Conservation (phyloP, 495 filamentous ascomycete species). For the Penicillium verhagenii region DNA sequence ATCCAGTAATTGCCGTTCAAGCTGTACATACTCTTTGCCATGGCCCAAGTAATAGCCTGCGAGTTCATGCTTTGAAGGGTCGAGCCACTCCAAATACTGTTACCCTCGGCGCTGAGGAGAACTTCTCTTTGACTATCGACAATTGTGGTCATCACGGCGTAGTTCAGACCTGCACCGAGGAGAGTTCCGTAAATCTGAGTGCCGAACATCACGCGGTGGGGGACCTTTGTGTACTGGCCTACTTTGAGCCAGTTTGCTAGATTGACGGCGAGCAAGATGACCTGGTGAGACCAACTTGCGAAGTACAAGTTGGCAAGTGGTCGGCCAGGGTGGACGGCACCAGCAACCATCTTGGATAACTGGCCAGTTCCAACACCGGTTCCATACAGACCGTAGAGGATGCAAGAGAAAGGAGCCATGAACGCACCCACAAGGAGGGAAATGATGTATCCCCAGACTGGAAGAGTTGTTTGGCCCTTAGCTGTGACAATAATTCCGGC, state of each 20-base stretch:
- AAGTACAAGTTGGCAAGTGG: conserved; percentile 43
- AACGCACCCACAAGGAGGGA: conserved; percentile 27
- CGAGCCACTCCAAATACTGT: conserved; percentile 45
- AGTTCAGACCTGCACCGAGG: conserved; percentile 44
- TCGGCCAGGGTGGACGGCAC: conserved; percentile 35
- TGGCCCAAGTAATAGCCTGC: conserved; percentile 42
- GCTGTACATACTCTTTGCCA: conserved; percentile 38
- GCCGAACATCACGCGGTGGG: conserved; percentile 40
- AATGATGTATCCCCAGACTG: conserved; percentile 54
- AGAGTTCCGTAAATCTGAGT: conserved; percentile 42
- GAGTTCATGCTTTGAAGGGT: conserved; percentile 35
- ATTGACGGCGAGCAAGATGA: conserved; percentile 27
- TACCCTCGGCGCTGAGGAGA: conserved; percentile 35
- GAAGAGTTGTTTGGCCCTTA: conserved; percentile 48
- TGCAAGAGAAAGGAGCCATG: conserved; percentile 27
- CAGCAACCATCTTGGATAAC: conserved; percentile 33
- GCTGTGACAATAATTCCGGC: conserved; percentile 46
- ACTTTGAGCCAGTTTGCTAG: conserved; percentile 33
- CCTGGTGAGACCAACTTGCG: conserved; percentile 34
- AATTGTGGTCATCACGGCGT: conserved; percentile 43
- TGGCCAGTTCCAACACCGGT: conserved; percentile 30
- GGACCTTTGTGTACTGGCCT: conserved; percentile 42
- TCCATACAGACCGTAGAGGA: conserved; percentile 29
- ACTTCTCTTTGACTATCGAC: conserved; percentile 32
- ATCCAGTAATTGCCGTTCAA: conserved; percentile 30